Percentiles rank a stretch among this genome's conserved stretches.
phyloP scores from a whole-genome alignment of 352 stramenopile species.

The Pythium utonaiense region DNA sequence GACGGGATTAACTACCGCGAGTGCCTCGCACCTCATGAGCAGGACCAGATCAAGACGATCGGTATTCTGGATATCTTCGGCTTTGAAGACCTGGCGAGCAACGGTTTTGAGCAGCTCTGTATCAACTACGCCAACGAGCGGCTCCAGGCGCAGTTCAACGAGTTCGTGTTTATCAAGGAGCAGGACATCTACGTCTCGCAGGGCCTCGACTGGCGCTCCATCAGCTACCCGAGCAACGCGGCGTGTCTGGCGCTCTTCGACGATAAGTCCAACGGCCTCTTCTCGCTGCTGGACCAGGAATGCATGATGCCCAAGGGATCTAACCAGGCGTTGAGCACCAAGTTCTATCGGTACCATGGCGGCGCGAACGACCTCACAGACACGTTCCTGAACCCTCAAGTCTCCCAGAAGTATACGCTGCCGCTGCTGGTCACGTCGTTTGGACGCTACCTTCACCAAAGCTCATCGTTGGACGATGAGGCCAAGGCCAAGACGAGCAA shows the following conservation, averaged over 20 bases:
- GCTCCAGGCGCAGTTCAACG: conserved; percentile 86
- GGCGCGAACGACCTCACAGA: conserved; percentile 25
- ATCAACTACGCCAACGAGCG: conserved; percentile 88
- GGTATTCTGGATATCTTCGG: conserved; percentile 90
- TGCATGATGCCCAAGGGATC: conserved; percentile 83
- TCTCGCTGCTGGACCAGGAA: conserved; percentile 81
- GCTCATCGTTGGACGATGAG: conserved; percentile 23
- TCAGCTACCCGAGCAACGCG: conserved; percentile 76
- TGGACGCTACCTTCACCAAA: conserved; percentile 50
- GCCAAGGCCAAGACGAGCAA: conserved; percentile 32
- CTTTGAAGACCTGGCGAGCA: conserved; percentile 80
- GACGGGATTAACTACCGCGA: conserved; percentile 79
- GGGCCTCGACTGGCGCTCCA: conserved; percentile 83
- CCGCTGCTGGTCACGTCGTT: conserved; percentile 65
- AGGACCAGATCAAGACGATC: conserved; percentile 62
- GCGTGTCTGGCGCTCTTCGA: conserved; percentile 82
- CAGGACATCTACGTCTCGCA: conserved; percentile 81
- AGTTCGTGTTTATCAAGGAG: conserved; percentile 86
- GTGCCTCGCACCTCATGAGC: conserved; percentile 32
- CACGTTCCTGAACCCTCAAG: conserved; percentile 33
- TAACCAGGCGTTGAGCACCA: conserved; percentile 73
- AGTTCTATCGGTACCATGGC: conserved; percentile 79
- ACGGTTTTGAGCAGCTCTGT: conserved; percentile 85
- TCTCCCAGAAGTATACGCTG: conserved; percentile 44
- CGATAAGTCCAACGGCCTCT: conserved; percentile 73